These are phyloP conservation scores for Rhodosporidiobolus sp. DNA, from an alignment of 768 basidiomycete genomes.

Conservation along the genomic window DNA sequence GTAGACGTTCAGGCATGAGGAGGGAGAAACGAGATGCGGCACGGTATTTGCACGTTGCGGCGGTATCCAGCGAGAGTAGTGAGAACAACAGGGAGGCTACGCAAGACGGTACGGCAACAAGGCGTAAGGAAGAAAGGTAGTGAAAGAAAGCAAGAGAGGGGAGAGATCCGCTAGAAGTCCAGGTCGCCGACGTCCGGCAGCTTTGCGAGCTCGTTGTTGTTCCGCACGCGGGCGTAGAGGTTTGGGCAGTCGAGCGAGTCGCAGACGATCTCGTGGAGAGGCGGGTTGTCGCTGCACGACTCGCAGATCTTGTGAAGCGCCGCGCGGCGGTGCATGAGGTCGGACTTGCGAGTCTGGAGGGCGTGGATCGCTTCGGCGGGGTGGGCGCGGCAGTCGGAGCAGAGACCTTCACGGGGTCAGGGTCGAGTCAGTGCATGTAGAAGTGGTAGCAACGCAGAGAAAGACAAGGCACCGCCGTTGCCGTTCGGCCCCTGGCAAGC, in stretches of 20 bases:
- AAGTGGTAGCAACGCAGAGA: background rate
- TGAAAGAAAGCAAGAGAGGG: slow-evolving; percentile 47
- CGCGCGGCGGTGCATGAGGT: slow-evolving; percentile 58
- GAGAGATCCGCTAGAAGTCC: background rate
- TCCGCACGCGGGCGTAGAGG: slow-evolving; percentile 12
- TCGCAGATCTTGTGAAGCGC: slow-evolving; percentile 68
- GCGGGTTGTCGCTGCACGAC: slow-evolving; percentile 61
- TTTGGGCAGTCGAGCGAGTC: slow-evolving; percentile 76
- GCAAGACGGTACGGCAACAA: background rate
- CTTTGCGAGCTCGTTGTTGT: slow-evolving; percentile 22
- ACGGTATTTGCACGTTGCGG: background rate
- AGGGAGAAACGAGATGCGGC: background rate
- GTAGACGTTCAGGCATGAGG: background rate
- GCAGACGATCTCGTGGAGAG: slow-evolving; percentile 65
- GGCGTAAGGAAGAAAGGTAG: slow-evolving; percentile 10
- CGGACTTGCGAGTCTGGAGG: slow-evolving; percentile 59
- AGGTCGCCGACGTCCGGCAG: background rate
- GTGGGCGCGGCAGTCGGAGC: slow-evolving; percentile 58
- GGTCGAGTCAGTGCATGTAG: background rate
- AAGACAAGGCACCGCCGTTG: slow-evolving; percentile 11
- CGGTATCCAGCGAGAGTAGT: background rate
- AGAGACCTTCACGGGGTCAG: slow-evolving; percentile 52
- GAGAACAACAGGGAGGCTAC: background rate
- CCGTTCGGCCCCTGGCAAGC: slow-evolving; percentile 16
- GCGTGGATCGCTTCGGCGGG: slow-evolving; percentile 59